Evolutionary conservation across 805 yeast genomes (phyloP).

Genomic region (Tetrapisispora iriomotensis): DNA sequence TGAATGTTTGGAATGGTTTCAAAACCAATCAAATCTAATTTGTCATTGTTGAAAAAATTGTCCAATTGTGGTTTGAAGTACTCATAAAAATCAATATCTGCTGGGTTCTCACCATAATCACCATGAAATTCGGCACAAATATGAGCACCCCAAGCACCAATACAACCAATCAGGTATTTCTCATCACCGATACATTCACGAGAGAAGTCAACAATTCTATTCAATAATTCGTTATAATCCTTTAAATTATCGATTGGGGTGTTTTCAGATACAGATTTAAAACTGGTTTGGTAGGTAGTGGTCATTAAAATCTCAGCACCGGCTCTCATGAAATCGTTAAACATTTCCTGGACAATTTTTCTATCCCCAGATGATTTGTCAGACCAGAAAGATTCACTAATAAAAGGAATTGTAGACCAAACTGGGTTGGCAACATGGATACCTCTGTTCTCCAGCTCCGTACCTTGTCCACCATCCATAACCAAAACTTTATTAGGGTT

Average conservation of each 20-base stretch:
- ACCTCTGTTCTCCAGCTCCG: slow-evolving; percentile 45
- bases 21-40: slow-evolving; percentile 49
- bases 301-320: slow-evolving; percentile 51
- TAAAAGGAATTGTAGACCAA: slow-evolving; percentile 53
- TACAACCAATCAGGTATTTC: slow-evolving; percentile 37
- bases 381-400: slow-evolving; percentile 25
- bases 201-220: slow-evolving; percentile 16
- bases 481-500: slow-evolving; percentile 13
- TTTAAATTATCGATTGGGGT: slow-evolving; percentile 11
- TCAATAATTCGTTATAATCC: slow-evolving; percentile 16
- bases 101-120: slow-evolving; percentile 35
- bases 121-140: slow-evolving; percentile 67
- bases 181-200: slow-evolving; percentile 19
- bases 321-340: slow-evolving; percentile 38
- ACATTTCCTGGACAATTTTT: slow-evolving; percentile 37
- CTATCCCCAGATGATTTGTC: slow-evolving; percentile 27
- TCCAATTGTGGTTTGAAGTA: slow-evolving; percentile 31
- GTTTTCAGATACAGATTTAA: slow-evolving; percentile 31
- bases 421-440: slow-evolving; percentile 37
- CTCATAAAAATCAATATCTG: slow-evolving; percentile 23
- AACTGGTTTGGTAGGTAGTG: slow-evolving; percentile 52
- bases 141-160: slow-evolving; percentile 74
- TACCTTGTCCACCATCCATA: slow-evolving; percentile 59
- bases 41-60: slow-evolving; percentile 39
- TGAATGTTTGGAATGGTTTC: slow-evolving; percentile 65